A percentile compares a stretch with the other conserved stretches of the same genome.
phyloP scores from a whole-genome alignment of 345 rosid species.

The Aegle marmelos region DNA sequence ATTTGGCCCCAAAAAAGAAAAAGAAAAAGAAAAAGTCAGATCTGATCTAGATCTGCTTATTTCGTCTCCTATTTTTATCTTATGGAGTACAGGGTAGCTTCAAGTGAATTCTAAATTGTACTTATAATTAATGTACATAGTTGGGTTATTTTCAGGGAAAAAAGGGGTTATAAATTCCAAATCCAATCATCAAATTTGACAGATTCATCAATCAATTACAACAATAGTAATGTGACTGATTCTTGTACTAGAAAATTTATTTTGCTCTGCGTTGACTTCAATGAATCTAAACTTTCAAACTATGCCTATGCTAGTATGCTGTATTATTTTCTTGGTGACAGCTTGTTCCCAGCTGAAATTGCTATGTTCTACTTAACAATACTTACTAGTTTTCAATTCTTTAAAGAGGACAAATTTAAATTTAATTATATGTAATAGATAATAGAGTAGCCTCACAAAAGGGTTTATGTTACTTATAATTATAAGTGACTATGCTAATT shows the following conservation, averaged over 20 bases:
- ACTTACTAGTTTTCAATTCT: neutral
- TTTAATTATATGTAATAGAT: too few species aligned
- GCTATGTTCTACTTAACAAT: neutral
- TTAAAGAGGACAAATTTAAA: neutral
- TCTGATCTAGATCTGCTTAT: neutral
- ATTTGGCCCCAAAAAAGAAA: neutral
- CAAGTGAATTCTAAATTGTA: neutral
- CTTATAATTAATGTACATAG: too few species aligned
- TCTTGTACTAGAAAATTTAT: too few species aligned
- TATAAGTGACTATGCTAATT: too few species aligned
- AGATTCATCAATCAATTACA: neutral
- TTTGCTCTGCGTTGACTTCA: too few species aligned
- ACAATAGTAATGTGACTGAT: too few species aligned
- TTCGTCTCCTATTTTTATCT: neutral
- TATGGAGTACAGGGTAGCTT: slow-evolving; percentile 6
- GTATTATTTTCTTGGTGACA: neutral
- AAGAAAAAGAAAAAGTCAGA: neutral
- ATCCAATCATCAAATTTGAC: slow-evolving; percentile 15
- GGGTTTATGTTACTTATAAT: too few species aligned
- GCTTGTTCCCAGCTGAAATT: neutral
- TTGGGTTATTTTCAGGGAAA: too few species aligned
- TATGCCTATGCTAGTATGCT: neutral
- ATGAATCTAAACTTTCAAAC: neutral
- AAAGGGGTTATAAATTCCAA: neutral
- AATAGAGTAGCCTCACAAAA: too few species aligned